These are phyloP conservation scores for Ramaria rubella DNA, from an alignment of 768 basidiomycete genomes.

Conservation along the genomic window DNA sequence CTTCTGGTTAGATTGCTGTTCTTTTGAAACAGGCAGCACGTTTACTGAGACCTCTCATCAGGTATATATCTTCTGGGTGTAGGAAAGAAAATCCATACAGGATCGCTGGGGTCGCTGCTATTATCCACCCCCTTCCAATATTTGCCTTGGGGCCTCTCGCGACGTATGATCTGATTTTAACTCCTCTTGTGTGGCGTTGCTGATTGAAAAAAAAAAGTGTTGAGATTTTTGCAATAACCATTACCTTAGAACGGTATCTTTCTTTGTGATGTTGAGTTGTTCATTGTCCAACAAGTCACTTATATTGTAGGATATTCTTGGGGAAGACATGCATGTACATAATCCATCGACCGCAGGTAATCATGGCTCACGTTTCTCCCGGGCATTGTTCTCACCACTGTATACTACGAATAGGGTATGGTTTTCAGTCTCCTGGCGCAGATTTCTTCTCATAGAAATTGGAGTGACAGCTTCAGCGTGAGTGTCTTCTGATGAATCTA, in stretches of 20 bases:
- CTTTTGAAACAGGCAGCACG: neutral
- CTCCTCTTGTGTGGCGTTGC: no score
- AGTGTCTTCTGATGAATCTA: constrained; percentile 19
- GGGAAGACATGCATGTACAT: constrained; percentile 46
- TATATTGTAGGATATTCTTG: constrained; percentile 73
- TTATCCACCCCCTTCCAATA: constrained; percentile 66
- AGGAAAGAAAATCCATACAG: constrained; percentile 61
- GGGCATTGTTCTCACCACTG: neutral
- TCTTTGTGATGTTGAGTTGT: constrained; percentile 13
- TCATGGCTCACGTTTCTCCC: neutral
- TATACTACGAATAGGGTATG: constrained; percentile 30
- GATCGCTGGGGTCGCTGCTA: constrained; percentile 57
- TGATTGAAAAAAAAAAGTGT: no score
- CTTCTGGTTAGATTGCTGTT: constrained; percentile 47
- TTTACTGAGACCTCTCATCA: constrained; percentile 18
- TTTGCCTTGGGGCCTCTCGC: constrained; percentile 71
- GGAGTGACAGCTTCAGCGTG: constrained; percentile 79
- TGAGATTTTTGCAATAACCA: no score
- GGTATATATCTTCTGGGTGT: constrained; percentile 65
- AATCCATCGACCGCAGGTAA: constrained; percentile 41
- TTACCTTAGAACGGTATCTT: no score
- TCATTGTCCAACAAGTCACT: constrained; percentile 15
- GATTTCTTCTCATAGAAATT: constrained; percentile 60
- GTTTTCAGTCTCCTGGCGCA: constrained; percentile 68
- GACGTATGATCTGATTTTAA: constrained; percentile 40